Evolutionary conservation across 306 rosid species (phyloP).

Genomic region (Cucurbita moschata): DNA sequence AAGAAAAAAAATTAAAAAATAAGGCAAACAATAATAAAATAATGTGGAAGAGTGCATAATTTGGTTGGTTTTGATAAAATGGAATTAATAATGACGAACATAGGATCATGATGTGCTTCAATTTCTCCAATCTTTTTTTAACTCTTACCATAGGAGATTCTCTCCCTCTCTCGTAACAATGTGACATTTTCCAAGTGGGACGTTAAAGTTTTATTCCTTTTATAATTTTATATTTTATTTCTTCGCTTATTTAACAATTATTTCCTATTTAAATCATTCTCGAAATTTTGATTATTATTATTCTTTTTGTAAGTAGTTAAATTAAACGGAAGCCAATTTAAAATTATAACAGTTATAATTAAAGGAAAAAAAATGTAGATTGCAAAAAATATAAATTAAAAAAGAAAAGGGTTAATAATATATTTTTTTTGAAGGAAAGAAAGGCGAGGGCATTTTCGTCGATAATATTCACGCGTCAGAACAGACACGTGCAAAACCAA

Average conservation of each 20-base stretch:
- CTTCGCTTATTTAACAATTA: neutral
- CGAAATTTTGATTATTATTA: no score
- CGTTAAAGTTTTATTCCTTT: neutral
- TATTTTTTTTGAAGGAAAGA: neutral
- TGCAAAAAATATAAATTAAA: neutral
- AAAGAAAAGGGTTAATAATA: neutral
- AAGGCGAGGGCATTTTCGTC: neutral
- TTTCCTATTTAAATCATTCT: neutral
- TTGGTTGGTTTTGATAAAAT: conserved; percentile 5
- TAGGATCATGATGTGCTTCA: neutral
- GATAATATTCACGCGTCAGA: conserved; percentile 3
- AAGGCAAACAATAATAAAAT: neutral
- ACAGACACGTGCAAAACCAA: neutral
- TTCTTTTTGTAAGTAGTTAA: no score
- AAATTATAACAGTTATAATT: neutral
- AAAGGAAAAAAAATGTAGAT: no score
- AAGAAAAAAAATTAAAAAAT: neutral
- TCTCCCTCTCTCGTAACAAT: neutral
- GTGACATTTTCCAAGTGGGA: conserved; percentile 1
- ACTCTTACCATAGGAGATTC: neutral
- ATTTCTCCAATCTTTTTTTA: neutral
- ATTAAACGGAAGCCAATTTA: neutral
- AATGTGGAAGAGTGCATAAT: neutral
- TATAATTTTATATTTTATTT: neutral
- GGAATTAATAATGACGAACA: neutral